These are phyloP conservation scores for Paraurostyla sp. DNA, from an alignment of 73 alveolate genomes.

Conservation along the genomic window DNA sequence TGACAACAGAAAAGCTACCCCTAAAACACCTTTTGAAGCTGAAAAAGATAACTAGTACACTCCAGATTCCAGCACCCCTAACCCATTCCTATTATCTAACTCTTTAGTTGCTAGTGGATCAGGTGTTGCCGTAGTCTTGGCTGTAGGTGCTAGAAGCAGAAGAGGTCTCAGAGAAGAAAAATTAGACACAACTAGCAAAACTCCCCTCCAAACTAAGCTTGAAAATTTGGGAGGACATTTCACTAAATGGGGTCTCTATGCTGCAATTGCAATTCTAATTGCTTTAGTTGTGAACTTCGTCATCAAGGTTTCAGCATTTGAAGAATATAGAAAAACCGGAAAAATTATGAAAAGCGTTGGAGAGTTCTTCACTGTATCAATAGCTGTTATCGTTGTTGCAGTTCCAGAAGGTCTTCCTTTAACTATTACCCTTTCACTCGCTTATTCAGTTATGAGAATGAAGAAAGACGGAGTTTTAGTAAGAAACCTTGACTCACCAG, in stretches of 20 bases:
- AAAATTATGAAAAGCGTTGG: slow-evolving; percentile 64
- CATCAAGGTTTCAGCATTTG: slow-evolving; percentile 50
- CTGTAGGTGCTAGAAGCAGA: slow-evolving; percentile 71
- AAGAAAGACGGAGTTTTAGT: slow-evolving; percentile 69
- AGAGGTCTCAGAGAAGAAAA: slow-evolving; percentile 45
- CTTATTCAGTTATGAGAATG: slow-evolving; percentile 95
- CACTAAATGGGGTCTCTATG: slow-evolving; percentile 89
- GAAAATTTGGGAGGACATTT: slow-evolving; percentile 90
- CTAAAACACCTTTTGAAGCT: neutral
- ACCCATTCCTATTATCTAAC: slow-evolving; percentile 61
- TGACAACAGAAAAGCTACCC: slow-evolving; percentile 31
- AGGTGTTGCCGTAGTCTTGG: slow-evolving; percentile 77
- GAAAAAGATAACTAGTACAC: too few relatives aligned
- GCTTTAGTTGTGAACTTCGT: slow-evolving; percentile 63
- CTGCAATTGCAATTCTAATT: slow-evolving; percentile 86
- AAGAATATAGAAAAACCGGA: slow-evolving; percentile 61
- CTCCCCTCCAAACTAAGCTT: slow-evolving; percentile 75
- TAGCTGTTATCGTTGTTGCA: slow-evolving; percentile 93
- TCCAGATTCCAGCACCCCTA: too few relatives aligned
- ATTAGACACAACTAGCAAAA: slow-evolving; percentile 57
- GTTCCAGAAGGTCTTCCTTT: slow-evolving; percentile 98
- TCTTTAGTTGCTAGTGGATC: slow-evolving; percentile 50
- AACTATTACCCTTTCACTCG: slow-evolving; percentile 94
- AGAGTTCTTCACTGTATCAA: slow-evolving; percentile 80
- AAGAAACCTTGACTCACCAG: slow-evolving; percentile 47